Evolutionary conservation across 805 yeast genomes (phyloP).

Genomic region (Starmerella bacillaris): DNA sequence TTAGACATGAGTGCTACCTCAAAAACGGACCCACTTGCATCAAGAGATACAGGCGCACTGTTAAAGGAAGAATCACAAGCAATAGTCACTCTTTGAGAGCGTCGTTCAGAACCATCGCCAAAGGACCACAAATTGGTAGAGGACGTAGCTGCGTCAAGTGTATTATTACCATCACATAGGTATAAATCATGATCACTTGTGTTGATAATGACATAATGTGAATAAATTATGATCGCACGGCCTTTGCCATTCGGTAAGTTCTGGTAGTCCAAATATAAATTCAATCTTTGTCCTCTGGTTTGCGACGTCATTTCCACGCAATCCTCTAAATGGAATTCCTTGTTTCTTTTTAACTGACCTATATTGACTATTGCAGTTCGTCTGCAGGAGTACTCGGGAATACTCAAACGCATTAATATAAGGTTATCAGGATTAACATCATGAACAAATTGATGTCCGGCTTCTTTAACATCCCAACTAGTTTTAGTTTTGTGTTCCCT

Average conservation of each 20-base stretch:
- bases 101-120: constrained; percentile 44
- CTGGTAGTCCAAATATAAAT: constrained; percentile 47
- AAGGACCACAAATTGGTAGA: constrained; percentile 76
- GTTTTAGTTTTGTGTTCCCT: constrained; percentile 52
- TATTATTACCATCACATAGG: constrained; percentile 37
- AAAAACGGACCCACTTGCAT: constrained; percentile 69
- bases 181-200: constrained; percentile 52
- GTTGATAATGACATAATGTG: constrained; percentile 75
- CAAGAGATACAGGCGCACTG: constrained; percentile 64
- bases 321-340: constrained; percentile 40
- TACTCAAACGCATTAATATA: constrained; percentile 45
- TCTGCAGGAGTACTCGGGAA: constrained; percentile 42
- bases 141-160: constrained; percentile 27
- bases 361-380: constrained; percentile 50
- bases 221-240: constrained; percentile 30
- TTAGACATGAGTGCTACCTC: constrained; percentile 31
- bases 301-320: constrained; percentile 27
- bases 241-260: constrained; percentile 16
- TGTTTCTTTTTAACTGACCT: constrained; percentile 21
- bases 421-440: constrained; percentile 59
- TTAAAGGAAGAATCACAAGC: constrained; percentile 41
- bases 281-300: constrained; percentile 54
- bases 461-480: constrained; percentile 43
- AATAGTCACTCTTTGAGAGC: constrained; percentile 32
- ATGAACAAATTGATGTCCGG: constrained; percentile 57